Evolutionary conservation across 1,139 yeast species (phyloP), one percentile per base, ranked within the genome.

Genomic region (Keqinozyma sinolaborantium): DNA sequence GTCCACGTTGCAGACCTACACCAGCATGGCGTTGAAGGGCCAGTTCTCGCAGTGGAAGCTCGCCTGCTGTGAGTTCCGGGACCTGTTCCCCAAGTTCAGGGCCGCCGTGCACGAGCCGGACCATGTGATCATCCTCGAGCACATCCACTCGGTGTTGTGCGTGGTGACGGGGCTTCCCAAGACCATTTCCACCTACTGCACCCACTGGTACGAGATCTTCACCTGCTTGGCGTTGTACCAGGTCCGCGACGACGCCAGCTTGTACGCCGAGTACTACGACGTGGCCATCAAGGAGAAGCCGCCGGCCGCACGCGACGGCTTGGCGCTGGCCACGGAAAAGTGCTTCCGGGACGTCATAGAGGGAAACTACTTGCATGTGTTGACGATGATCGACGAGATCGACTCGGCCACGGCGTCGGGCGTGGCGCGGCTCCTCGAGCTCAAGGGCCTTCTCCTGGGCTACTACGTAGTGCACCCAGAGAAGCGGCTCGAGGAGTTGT

Each of bases 361-460:
- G 27, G 81, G 76, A 5, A 76, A 77, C 31, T 70, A 70, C 38
- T 60, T 84, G 29, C 70, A 75, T 24, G 83, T 79, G 4, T 60
- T 86, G 32, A 73, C 80, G 30, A 67, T 75, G 3, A 56, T 85
- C 16, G 84, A 83, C 49, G 60, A 70, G 5, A 62, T 81, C 26
- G 90, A 83, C 48, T 66, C 75, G 19, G 73, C 85, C 12, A 77
- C 86, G 1, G 79, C 92, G 0, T 79, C 94, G 0, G 77, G 78
- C 39, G 56, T 78, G 4, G 73, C 90, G 5, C 74, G 78, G 23
- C 50, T 85, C 16, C 66, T 84, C 41, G 85, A 83, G 43, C 72
- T 81, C 6, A 73, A 77, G 40, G 87, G 90, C 2, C 55, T 77
- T 16, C 62, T 84, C 32, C 64, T 64, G 24, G 64, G 60, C 3